phyloP scores from a whole-genome alignment of 2,329 filamentous ascomycete genomes.

The Fusarium sambucinum region DNA sequence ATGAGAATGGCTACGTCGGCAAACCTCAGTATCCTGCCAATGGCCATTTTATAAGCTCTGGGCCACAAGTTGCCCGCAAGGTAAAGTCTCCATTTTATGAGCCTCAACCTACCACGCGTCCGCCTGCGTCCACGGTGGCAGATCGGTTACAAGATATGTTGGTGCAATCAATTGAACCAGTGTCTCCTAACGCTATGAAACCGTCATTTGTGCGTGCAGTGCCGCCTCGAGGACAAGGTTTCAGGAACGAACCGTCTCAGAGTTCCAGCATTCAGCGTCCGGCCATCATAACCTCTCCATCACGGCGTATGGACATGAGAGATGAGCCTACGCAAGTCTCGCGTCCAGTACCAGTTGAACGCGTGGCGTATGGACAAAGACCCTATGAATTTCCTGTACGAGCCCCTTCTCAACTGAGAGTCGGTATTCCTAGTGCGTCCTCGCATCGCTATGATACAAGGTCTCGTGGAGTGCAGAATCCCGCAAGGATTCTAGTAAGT shows the following conservation, averaged over 20 bases:
- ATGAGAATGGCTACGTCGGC: slow-evolving; percentile 48
- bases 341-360: slow-evolving; percentile 35
- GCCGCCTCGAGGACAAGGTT: slow-evolving; percentile 47
- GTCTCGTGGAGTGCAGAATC: slow-evolving; percentile 33
- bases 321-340: slow-evolving; percentile 34
- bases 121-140: slow-evolving; percentile 28
- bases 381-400: slow-evolving; percentile 26
- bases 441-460: slow-evolving; percentile 23
- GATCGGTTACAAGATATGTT: slow-evolving; percentile 56
- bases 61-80: slow-evolving; percentile 44
- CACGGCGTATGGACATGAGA: slow-evolving; percentile 31
- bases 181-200: slow-evolving; percentile 53
- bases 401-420: slow-evolving; percentile 21
- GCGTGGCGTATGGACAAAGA: slow-evolving; percentile 15
- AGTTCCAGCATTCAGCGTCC: slow-evolving; percentile 39
- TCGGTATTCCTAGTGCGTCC: slow-evolving; percentile 14
- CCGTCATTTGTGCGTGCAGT: slow-evolving; percentile 53
- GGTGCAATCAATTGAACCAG: slow-evolving; percentile 61
- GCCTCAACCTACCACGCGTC: slow-evolving; percentile 38
- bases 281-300: slow-evolving; percentile 38
- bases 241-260: slow-evolving; percentile 38
- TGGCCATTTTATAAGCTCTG: slow-evolving; percentile 32
- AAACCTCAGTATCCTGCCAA: slow-evolving; percentile 36
- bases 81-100: slow-evolving; percentile 46
- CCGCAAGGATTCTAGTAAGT: slow-evolving; percentile 36